Conservation (phyloP, 768 basidiomycete species). For the Phanerochaete sordida region DNA sequence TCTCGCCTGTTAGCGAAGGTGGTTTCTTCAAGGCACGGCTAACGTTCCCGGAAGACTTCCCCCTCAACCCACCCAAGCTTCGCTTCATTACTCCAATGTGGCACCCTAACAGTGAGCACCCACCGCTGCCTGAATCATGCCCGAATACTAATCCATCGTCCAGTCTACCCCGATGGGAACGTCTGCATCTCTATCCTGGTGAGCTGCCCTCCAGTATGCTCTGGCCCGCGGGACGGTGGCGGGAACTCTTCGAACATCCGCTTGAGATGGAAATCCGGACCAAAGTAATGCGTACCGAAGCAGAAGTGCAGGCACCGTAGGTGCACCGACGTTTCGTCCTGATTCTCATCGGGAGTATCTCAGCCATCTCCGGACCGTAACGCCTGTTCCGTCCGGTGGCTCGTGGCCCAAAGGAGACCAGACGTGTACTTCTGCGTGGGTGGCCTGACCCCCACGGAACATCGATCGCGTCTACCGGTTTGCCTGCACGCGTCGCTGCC, state of each 20-base stretch:
- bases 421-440: background rate
- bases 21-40: constrained; percentile 92
- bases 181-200: constrained; percentile 94
- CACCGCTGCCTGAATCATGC: background rate
- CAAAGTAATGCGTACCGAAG: no score
- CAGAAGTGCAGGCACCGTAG: no score
- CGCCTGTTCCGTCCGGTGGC: no score
- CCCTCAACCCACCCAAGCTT: constrained; percentile 92
- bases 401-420: no score
- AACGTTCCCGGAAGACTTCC: constrained; percentile 88
- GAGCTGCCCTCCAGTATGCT: background rate
- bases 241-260: background rate
- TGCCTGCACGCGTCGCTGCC: no score
- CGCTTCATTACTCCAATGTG: constrained; percentile 93
- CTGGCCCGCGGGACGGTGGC: background rate
- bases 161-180: constrained; percentile 89
- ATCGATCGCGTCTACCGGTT: background rate
- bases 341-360: background rate
- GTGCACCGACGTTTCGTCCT: no score
- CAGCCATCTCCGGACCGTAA: background rate
- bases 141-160: background rate
- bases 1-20: constrained; percentile 67
- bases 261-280: no score
- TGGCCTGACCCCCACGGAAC: constrained; percentile 5
- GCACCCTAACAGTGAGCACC: constrained; percentile 88